A percentile compares a stretch with the other conserved stretches of the same genome.
phyloP scores from a whole-genome alignment of 148 eudicot genomes.

The Persicaria maculosa region DNA sequence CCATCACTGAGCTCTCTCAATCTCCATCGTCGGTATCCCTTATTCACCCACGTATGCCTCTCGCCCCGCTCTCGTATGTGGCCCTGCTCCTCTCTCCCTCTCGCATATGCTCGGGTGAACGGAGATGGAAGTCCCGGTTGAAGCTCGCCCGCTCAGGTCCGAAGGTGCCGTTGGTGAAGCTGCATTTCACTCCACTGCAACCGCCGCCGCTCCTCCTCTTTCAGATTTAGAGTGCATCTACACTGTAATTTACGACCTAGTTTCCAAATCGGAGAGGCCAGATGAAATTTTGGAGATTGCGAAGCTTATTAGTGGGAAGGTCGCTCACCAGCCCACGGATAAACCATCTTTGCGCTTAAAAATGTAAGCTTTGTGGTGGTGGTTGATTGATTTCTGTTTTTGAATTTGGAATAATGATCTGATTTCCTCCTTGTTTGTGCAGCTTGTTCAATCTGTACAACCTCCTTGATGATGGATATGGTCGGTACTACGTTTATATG shows the following conservation, averaged over 20 bases:
- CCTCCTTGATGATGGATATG: constrained; percentile 64
- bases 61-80: too few species aligned
- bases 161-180: too few species aligned
- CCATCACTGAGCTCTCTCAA: too few species aligned
- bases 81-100: too few species aligned
- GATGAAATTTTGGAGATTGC: constrained; percentile 79
- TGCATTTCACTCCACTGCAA: too few species aligned
- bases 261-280: constrained; percentile 53
- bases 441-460: constrained; percentile 93
- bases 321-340: constrained; percentile 68
- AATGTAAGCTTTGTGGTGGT: constrained; percentile 36
- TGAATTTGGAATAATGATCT: constrained; percentile 5
- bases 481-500: constrained; percentile 78
- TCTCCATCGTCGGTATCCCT: too few species aligned
- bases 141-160: too few species aligned
- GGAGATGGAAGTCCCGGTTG: too few species aligned
- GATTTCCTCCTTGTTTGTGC: constrained; percentile 15
- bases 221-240: constrained; percentile 86
- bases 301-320: constrained; percentile 60
- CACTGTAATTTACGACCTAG: constrained; percentile 76
- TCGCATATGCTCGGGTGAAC: too few species aligned
- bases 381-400: not conserved
- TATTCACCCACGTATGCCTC: too few species aligned
- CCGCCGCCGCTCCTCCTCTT: too few species aligned
- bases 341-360: constrained; percentile 78